Evolutionary conservation across 108 stramenopile genomes (phyloP), one percentile per base, ranked within the genome.

Genomic region (Craspedostauros australis): DNA sequence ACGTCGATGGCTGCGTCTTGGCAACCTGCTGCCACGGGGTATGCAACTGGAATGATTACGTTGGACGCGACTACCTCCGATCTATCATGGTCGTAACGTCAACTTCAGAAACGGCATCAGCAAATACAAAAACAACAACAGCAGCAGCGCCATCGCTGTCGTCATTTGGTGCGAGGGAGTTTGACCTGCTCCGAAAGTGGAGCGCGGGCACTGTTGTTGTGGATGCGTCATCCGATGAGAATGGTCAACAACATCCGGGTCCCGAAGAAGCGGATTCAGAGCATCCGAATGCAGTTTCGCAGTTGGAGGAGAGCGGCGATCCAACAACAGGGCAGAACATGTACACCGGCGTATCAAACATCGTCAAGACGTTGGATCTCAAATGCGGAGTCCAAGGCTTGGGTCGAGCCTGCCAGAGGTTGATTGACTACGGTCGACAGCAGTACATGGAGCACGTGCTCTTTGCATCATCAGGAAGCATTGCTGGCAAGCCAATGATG

Each of bases 21-120:
- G 90, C 90, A 1, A 92, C 90, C 3, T 92, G 90, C 45, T 92
- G 90, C 50, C 90, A 92, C 65, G 90, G 90, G 15, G 57, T 86
- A 6, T 92, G 90, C 50, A 51, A 50, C 33, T 92, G 86, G 86
- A 50, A 70, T 1, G 79, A 81, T 20, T 92, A 88, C 41, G 84
- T 85, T 16, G 90, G 90, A 6, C 72, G 90, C 41, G 73, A 86
- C 52, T 73, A 62, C 54, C 60, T 87, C 23, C 23, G 51, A 20
- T 11, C 18, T 51, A 52, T 14, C 36, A 74, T 63, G 74, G n/a
- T 5, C n/a, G 19, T 2, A 11, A 25, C 42, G 9, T 39, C 60
- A 11, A 34, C n/a, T 37, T 44, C 61, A 28, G 29, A 57, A 28
- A 39, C n/a, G 18, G 4, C 32, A 12, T 11, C 29, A 20, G 20